Percentiles rank a stretch among this genome's conserved stretches.
Evolutionary conservation across 352 stramenopile genomes (phyloP).

Genomic region (Pythium apleroticum): DNA sequence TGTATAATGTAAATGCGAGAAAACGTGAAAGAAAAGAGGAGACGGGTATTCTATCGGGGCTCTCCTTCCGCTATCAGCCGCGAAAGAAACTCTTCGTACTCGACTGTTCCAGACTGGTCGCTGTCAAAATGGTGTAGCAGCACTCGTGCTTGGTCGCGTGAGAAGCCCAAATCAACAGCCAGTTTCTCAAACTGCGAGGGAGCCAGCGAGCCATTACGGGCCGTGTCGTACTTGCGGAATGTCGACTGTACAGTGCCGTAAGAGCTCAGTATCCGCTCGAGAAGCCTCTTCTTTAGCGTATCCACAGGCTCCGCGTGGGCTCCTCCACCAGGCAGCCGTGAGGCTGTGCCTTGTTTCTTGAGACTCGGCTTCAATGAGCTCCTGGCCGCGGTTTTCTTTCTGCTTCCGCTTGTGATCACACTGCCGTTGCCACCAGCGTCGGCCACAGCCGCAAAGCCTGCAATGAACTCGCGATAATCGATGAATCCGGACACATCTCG

Average conservation of each 20-base stretch:
- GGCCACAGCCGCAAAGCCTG: slow-evolving; percentile 37
- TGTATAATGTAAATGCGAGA: neutral
- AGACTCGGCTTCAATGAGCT: slow-evolving; percentile 11
- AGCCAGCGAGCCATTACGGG: slow-evolving; percentile 37
- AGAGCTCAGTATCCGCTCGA: slow-evolving; percentile 38
- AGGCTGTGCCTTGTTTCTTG: neutral
- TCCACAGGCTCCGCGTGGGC: neutral
- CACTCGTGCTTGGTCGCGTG: slow-evolving; percentile 29
- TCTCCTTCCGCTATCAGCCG: slow-evolving; percentile 6
- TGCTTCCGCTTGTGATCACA: slow-evolving; percentile 23
- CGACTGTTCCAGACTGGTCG: slow-evolving; percentile 48
- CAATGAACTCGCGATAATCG: slow-evolving; percentile 72
- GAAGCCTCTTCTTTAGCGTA: slow-evolving; percentile 19
- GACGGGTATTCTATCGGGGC: neutral
- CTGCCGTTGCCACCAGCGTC: slow-evolving; percentile 31
- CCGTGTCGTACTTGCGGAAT: slow-evolving; percentile 53
- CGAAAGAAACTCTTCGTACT: slow-evolving; percentile 52
- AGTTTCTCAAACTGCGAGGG: slow-evolving; percentile 50
- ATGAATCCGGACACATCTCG: slow-evolving; percentile 66
- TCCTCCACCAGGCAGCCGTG: neutral
- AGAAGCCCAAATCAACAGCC: slow-evolving; percentile 35
- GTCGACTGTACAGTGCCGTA: slow-evolving; percentile 51
- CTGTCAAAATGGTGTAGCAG: slow-evolving; percentile 43
- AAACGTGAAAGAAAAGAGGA: neutral
- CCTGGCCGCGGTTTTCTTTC: slow-evolving; percentile 6